Conservation (phyloP, 371 early-diverging fungal genomes). For the Mucor saturninus region DNA sequence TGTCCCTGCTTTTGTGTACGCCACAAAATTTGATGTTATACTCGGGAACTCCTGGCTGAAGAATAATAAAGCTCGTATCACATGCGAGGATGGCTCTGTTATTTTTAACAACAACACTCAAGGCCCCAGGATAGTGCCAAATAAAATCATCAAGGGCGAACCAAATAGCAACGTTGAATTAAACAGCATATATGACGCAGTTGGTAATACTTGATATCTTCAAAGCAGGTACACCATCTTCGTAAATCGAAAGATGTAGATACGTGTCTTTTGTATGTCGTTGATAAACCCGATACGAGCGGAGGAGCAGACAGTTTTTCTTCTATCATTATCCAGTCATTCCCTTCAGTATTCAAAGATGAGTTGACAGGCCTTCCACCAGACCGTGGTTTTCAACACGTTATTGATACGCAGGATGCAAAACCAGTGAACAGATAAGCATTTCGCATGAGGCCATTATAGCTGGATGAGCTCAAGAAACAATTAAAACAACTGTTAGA, state of each 20-base stretch:
- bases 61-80: background rate
- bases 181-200: too few species aligned
- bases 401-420: slow-evolving; percentile 25
- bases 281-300: too few species aligned
- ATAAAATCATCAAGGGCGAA: too few species aligned
- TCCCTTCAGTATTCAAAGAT: slow-evolving; percentile 7
- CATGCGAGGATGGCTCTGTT: too few species aligned
- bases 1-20: slow-evolving; percentile 7
- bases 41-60: slow-evolving; percentile 11
- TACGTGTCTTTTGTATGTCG: too few species aligned
- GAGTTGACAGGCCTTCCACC: slow-evolving; percentile 11
- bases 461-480: background rate
- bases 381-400: slow-evolving; percentile 22
- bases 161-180: too few species aligned
- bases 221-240: too few species aligned
- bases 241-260: too few species aligned
- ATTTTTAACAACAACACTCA: slow-evolving; percentile 1
- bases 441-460: slow-evolving; percentile 29
- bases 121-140: background rate
- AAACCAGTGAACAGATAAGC: slow-evolving; percentile 18
- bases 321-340: slow-evolving; percentile 1
- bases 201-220: too few species aligned
- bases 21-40: slow-evolving; percentile 12
- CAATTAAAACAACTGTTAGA: slow-evolving; percentile 10
- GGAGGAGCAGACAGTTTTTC: background rate